These are phyloP conservation scores for Lachancea cidri DNA, from an alignment of 805 yeast genomes.

Conservation along the genomic window DNA sequence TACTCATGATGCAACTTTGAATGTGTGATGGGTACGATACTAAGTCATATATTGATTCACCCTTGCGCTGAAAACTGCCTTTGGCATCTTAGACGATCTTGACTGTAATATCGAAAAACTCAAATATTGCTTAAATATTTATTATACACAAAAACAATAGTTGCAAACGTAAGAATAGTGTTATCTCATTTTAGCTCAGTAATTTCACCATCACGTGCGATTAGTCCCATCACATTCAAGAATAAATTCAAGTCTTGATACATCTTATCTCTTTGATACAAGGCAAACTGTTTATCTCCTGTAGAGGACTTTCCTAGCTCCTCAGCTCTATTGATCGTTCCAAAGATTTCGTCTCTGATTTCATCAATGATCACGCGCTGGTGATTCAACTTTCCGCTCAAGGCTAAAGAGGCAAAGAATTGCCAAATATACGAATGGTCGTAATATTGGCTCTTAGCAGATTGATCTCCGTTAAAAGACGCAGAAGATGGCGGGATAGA, in stretches of 20 bases:
- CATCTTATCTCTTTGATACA: slow-evolving; percentile 49
- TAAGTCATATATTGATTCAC: too few species aligned
- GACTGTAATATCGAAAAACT: too few species aligned
- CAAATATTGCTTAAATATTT: slow-evolving; percentile 1
- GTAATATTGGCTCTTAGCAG: slow-evolving; percentile 32
- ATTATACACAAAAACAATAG: slow-evolving; percentile 6
- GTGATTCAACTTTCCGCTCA: slow-evolving; percentile 85
- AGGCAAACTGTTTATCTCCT: slow-evolving; percentile 34
- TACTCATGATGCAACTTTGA: background rate
- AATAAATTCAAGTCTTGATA: slow-evolving; percentile 82
- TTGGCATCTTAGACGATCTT: too few species aligned
- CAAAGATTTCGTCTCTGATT: slow-evolving; percentile 88
- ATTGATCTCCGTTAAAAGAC: slow-evolving; percentile 14
- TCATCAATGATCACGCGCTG: slow-evolving; percentile 93
- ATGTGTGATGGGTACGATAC: background rate
- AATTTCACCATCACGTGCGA: slow-evolving; percentile 85
- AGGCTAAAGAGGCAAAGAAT: slow-evolving; percentile 86
- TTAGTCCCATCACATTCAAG: slow-evolving; percentile 93
- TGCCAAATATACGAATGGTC: slow-evolving; percentile 94
- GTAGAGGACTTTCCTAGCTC: slow-evolving; percentile 28
- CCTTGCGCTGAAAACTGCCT: too few species aligned
- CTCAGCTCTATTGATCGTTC: slow-evolving; percentile 76
- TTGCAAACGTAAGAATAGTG: background rate
- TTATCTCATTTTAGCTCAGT: slow-evolving; percentile 62
- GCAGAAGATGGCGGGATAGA: slow-evolving; percentile 12